Evolutionary conservation across 2,329 filamentous ascomycete species (phyloP), one percentile per base, ranked within the genome.

Genomic region (Penicillium sp.): DNA sequence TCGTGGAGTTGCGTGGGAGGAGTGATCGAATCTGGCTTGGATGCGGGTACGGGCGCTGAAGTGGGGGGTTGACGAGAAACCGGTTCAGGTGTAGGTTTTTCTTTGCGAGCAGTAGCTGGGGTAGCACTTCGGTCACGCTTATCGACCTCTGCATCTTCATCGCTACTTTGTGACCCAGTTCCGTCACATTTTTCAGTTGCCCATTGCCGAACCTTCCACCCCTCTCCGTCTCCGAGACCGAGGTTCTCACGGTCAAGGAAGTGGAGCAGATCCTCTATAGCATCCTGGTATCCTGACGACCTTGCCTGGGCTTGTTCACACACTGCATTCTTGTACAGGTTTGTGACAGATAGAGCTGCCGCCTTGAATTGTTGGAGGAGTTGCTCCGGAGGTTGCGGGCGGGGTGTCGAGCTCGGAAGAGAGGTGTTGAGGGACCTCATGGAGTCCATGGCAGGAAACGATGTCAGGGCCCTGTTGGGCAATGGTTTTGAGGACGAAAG

Each of bases 331-430:
- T 96, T 97, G 79, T 97, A 97, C 14, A 99, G 86, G 69, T 95
- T 96, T 46, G 94, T 97, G 53, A 97, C 92, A 6, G 92, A 96
- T 34, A 97, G 82, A 20, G 94, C 94, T 34, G 94, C 94, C 16
- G 89, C 86, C 74, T 92, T 94, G 82, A 99, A 99, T 56, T 90
- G 88, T 66, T 93, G 88, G 56, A 97, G 85, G 46, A 97, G 85
- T 69, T 79, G 74, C 66, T 80, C 78, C 3, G 78, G 74, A 42
- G 78, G 78, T 56, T 78, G 76, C 49, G 72, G 72, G 56, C 73
- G 80, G 63, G 78, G 72, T 37, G 79, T 76, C 14, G 79, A 79
- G 57, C 75, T 74, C n/a, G 84, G 84, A 55, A 87, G 73, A 49
- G 83, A 86, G 31, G 80, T 85, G 62, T 85, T 85, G 44, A 87